Evolutionary conservation across 2,329 filamentous ascomycete species (phyloP).

Genomic region (Colletotrichum lupini): DNA sequence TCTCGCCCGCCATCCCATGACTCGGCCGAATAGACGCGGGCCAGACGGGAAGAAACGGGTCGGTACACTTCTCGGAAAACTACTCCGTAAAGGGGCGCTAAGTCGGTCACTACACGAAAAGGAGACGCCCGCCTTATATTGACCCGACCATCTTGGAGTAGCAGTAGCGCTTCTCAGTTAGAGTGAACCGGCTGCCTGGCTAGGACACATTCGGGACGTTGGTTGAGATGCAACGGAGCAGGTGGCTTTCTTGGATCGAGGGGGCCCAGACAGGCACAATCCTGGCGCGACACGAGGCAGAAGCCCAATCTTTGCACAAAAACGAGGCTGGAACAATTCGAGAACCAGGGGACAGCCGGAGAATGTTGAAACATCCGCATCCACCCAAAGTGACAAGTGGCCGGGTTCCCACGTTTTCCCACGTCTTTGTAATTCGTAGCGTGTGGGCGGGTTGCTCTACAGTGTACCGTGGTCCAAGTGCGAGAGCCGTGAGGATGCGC

Average conservation of each 20-base stretch:
- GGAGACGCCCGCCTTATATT: background rate
- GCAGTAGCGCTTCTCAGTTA: background rate
- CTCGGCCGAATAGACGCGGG: slow-evolving; percentile 18
- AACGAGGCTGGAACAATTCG: slow-evolving; percentile 20
- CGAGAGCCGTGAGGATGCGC: background rate
- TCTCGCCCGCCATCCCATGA: background rate
- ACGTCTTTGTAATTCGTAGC: background rate
- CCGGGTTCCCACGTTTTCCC: slow-evolving; percentile 33
- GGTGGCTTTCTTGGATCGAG: background rate
- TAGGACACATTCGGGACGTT: background rate
- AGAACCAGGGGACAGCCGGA: slow-evolving; percentile 26
- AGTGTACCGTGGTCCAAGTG: background rate
- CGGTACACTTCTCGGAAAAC: background rate
- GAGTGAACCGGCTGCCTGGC: background rate
- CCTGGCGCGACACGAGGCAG: slow-evolving; percentile 22
- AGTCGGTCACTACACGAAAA: background rate
- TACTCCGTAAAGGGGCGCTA: background rate
- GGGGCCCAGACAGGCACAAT: slow-evolving; percentile 3
- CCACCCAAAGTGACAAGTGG: slow-evolving; percentile 19
- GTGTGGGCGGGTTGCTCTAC: background rate
- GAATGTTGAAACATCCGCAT: slow-evolving; percentile 28
- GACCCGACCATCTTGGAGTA: background rate
- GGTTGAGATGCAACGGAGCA: background rate
- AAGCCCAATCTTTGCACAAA: background rate
- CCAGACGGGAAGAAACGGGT: slow-evolving; percentile 7